A percentile compares a stretch with the other conserved stretches of the same genome.
Conservation (phyloP, 2,329 filamentous ascomycete species). For the Proliferodiscus dingleyae region DNA sequence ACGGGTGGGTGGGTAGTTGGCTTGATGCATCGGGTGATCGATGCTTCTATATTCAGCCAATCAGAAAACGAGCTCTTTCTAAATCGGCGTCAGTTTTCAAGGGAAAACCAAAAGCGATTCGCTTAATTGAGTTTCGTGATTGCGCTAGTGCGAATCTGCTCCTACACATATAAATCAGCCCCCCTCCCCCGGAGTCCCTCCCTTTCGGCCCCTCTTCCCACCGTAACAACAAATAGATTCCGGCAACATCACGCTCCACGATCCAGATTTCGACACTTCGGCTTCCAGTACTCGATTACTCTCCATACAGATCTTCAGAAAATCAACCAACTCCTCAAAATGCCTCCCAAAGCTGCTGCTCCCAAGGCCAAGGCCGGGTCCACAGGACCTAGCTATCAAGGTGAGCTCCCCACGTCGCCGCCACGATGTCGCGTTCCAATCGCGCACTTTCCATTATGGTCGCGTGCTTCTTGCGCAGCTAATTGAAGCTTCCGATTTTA, state of each 20-base stretch:
- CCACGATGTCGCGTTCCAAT: constrained; percentile 41
- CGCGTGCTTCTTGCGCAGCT: constrained; percentile 50
- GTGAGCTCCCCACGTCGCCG: constrained; percentile 43
- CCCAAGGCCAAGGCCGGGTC: constrained; percentile 60
- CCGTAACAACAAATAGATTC: background rate
- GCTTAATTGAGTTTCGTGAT: background rate
- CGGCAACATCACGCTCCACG: background rate
- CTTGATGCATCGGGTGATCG: constrained; percentile 10
- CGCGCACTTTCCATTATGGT: constrained; percentile 37
- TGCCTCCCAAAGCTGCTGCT: constrained; percentile 63
- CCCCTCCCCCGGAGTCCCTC: constrained; percentile 3
- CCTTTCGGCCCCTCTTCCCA: constrained; percentile 5
- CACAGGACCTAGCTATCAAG: constrained; percentile 60
- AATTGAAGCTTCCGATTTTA: constrained; percentile 28
- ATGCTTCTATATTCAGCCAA: constrained; percentile 5
- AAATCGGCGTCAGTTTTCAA: constrained; percentile 1
- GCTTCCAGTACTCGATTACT: background rate
- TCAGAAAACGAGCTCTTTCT: background rate
- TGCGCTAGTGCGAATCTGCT: background rate
- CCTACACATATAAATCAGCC: background rate
- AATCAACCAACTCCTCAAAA: constrained; percentile 34
- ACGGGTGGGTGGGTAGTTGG: background rate
- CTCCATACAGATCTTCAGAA: constrained; percentile 1
- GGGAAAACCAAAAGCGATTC: constrained; percentile 1
- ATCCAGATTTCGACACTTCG: constrained; percentile 1